A percentile compares a stretch with the other conserved stretches of the same genome.
Evolutionary conservation across 2,329 filamentous ascomycete genomes (phyloP).

Genomic region (Pseudogymnoascus sp.): DNA sequence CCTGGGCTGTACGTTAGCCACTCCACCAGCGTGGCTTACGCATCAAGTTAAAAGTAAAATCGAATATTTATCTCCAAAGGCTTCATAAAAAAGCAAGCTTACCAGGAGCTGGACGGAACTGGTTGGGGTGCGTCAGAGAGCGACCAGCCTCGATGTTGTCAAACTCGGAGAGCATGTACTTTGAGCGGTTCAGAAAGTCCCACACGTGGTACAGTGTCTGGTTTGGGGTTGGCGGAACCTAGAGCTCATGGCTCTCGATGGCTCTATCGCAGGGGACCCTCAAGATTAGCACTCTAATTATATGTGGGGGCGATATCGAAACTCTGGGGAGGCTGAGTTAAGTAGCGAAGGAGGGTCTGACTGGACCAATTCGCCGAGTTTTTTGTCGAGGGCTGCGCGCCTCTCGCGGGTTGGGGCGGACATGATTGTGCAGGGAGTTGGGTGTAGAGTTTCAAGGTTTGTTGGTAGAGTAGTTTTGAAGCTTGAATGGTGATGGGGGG

Average conservation of each 20-base stretch:
- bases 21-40: background rate
- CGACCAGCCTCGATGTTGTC: slow-evolving; percentile 31
- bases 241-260: slow-evolving; percentile 18
- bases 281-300: slow-evolving; percentile 5
- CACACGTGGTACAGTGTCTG: slow-evolving; percentile 32
- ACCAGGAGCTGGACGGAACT: slow-evolving; percentile 25
- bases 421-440: background rate
- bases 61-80: background rate
- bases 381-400: background rate
- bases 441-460: background rate
- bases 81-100: background rate
- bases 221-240: slow-evolving; percentile 21
- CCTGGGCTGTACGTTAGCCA: slow-evolving; percentile 8
- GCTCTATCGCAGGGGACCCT: slow-evolving; percentile 13
- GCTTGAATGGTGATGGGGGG: background rate
- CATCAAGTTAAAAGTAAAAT: background rate
- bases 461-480: slow-evolving; percentile 1
- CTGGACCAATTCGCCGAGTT: background rate
- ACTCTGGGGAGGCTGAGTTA: background rate
- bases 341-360: background rate
- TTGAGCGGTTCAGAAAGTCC: slow-evolving; percentile 35
- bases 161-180: slow-evolving; percentile 35
- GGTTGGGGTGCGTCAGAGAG: slow-evolving; percentile 29
- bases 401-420: background rate
- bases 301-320: background rate